phyloP scores from a whole-genome alignment of 2,329 filamentous ascomycete genomes.

The Cercospora janseana region DNA sequence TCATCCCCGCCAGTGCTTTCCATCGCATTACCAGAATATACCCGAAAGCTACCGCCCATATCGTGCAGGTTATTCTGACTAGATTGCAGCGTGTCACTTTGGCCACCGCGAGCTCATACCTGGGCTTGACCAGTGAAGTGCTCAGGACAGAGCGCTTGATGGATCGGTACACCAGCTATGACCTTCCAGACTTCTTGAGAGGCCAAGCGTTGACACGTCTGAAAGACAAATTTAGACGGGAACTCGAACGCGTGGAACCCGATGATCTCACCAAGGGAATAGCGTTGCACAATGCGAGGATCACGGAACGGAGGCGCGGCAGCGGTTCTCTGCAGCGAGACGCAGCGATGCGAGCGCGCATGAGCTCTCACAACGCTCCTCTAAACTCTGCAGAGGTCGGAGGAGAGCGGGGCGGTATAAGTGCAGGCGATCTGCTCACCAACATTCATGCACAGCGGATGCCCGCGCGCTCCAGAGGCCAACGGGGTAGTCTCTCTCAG shows the following conservation, averaged over 20 bases:
- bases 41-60: conserved; percentile 93
- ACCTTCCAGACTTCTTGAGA: conserved; percentile 85
- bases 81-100: conserved; percentile 92
- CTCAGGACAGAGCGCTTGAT: conserved; percentile 89
- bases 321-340: conserved; percentile 76
- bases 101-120: conserved; percentile 89
- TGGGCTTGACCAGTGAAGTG: conserved; percentile 88
- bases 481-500: conserved; percentile 48
- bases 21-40: conserved; percentile 88
- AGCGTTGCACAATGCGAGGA: conserved; percentile 79
- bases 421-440: conserved; percentile 68
- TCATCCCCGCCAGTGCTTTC: conserved; percentile 96
- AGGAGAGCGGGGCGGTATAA: conserved; percentile 43
- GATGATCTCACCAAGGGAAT: conserved; percentile 90
- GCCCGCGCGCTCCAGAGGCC: conserved; percentile 49
- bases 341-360: conserved; percentile 64
- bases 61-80: conserved; percentile 95
- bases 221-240: conserved; percentile 81
- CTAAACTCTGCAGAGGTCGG: conserved; percentile 25
- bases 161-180: conserved; percentile 86
- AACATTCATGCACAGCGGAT: conserved; percentile 70
- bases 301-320: conserved; percentile 62
- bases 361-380: conserved; percentile 37
- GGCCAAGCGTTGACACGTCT: conserved; percentile 78
- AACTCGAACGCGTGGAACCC: conserved; percentile 75